Percentiles rank a stretch among this genome's conserved stretches.
These are phyloP conservation scores for Clarireedia homoeocarpa DNA, from an alignment of 2,329 filamentous ascomycete genomes.

Conservation along the genomic window DNA sequence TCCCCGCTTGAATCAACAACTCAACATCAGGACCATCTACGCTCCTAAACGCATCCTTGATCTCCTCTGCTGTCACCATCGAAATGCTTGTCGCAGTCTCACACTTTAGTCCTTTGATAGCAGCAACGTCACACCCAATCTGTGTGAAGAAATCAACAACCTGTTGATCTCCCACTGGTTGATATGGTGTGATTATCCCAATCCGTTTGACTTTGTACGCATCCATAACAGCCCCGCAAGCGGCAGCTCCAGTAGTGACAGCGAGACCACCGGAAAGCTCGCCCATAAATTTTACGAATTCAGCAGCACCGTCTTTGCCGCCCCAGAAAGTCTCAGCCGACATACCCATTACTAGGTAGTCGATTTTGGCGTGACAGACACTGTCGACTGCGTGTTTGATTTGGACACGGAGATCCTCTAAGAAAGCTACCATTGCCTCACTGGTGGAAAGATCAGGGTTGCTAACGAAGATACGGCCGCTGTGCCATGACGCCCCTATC, in stretches of 20 bases:
- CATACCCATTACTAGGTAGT: conserved; percentile 31
- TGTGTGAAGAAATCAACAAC: conserved; percentile 29
- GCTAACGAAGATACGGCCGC: conserved; percentile 27
- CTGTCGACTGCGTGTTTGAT: conserved; percentile 26
- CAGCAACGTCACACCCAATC: conserved; percentile 25
- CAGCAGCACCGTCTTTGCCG: conserved; percentile 24
- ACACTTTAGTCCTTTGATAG: conserved; percentile 28
- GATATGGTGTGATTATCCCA: conserved; percentile 29
- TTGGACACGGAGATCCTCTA: conserved; percentile 25
- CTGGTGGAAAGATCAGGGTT: conserved; percentile 27
- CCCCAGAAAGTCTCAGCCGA: conserved; percentile 30
- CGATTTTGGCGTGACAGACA: conserved; percentile 25
- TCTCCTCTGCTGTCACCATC: conserved; percentile 28
- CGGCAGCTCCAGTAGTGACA: conserved; percentile 28
- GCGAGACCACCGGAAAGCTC: conserved; percentile 25
- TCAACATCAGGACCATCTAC: conserved; percentile 24
- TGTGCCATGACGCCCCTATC: conserved; percentile 20
- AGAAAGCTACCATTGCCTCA: conserved; percentile 28
- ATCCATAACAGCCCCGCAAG: conserved; percentile 26
- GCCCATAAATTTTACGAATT: conserved; percentile 28
- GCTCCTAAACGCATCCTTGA: conserved; percentile 24
- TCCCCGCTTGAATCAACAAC: conserved; percentile 29
- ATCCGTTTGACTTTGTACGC: conserved; percentile 25
- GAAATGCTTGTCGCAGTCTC: conserved; percentile 22
- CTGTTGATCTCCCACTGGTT: conserved; percentile 27